phyloP scores from a whole-genome alignment of 352 stramenopile genomes.

The Pythium utonaiense region DNA sequence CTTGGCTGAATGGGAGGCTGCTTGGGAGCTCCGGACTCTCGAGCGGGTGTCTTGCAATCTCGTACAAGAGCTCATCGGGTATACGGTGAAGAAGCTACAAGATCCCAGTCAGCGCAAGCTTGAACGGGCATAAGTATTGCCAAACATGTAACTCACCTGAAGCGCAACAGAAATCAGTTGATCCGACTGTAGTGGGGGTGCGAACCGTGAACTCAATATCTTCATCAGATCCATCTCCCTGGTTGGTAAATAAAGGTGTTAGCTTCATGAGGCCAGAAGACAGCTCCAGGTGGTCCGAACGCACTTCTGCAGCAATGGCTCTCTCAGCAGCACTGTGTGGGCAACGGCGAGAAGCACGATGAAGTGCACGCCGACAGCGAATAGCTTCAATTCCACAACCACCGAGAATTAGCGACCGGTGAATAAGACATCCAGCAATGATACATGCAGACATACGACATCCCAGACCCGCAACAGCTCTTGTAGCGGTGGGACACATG shows the following conservation, averaged over 20 bases:
- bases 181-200: constrained; percentile 75
- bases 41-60: constrained; percentile 85
- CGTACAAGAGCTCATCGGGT: constrained; percentile 77
- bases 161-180: constrained; percentile 82
- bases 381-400: constrained; percentile 42
- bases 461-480: constrained; percentile 90
- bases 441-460: constrained; percentile 40
- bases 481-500: constrained; percentile 84
- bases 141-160: constrained; percentile 32
- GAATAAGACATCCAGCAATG: not conserved
- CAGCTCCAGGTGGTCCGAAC: constrained; percentile 3
- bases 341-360: constrained; percentile 87
- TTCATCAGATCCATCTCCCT: constrained; percentile 89
- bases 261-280: not conserved
- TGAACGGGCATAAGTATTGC: not conserved
- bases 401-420: not conserved
- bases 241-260: not conserved
- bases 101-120: not conserved
- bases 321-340: constrained; percentile 84
- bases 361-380: constrained; percentile 90
- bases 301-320: constrained; percentile 76
- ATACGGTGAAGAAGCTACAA: constrained; percentile 77
- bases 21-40: constrained; percentile 52
- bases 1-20: constrained; percentile 54
- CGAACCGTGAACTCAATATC: constrained; percentile 81